Conservation (phyloP, 2,329 filamentous ascomycete species). For the Microsporum canis region DNA sequence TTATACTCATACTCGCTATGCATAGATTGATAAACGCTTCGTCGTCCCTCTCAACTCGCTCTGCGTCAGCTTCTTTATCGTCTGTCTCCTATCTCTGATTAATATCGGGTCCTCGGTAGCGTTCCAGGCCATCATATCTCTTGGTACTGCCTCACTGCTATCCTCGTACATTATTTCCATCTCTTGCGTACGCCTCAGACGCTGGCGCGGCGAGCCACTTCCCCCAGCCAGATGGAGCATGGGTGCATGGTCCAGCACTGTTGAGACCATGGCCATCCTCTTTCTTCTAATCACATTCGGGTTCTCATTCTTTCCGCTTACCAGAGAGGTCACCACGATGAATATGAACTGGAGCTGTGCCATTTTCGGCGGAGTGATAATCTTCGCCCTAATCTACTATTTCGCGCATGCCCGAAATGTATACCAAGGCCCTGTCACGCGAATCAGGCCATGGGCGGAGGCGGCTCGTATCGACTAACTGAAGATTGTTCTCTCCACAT, state of each 20-base stretch:
- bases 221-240: conserved; percentile 37
- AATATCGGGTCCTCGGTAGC: conserved; percentile 39
- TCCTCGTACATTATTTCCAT: conserved; percentile 37
- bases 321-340: conserved; percentile 1
- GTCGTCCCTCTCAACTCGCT: conserved; percentile 21
- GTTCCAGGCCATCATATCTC: conserved; percentile 33
- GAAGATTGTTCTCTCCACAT: neutral
- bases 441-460: conserved; percentile 13
- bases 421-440: conserved; percentile 21
- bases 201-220: conserved; percentile 32
- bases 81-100: conserved; percentile 36
- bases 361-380: conserved; percentile 31
- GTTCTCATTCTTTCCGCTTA: conserved; percentile 14
- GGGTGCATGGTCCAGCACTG: conserved; percentile 26
- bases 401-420: conserved; percentile 21
- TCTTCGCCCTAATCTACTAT: conserved; percentile 32
- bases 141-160: conserved; percentile 30
- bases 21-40: conserved; percentile 10
- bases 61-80: conserved; percentile 19
- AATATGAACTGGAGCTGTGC: conserved; percentile 26
- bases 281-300: conserved; percentile 12
- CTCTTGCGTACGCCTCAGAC: conserved; percentile 34
- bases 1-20: neutral
- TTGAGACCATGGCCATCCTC: conserved; percentile 11
- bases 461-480: neutral